A percentile compares a stretch with the other conserved stretches of the same genome.
Evolutionary conservation across 2,329 filamentous ascomycete species (phyloP).

Genomic region (Penicillium brevicompactum): DNA sequence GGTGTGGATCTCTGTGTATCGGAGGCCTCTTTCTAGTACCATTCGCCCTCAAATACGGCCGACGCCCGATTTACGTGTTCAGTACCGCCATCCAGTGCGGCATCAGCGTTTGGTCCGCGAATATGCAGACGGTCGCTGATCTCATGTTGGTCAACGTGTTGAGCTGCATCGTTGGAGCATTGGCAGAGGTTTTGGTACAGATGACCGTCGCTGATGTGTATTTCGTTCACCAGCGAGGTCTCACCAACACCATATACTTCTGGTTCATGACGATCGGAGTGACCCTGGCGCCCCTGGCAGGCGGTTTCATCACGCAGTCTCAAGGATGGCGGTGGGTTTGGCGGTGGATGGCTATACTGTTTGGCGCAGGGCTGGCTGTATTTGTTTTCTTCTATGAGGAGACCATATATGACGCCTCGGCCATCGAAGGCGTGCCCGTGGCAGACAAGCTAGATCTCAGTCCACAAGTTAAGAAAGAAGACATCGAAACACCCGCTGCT

Average conservation of each 20-base stretch:
- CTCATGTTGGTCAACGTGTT: constrained; percentile 49
- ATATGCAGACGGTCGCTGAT: constrained; percentile 45
- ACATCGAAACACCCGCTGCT: background rate
- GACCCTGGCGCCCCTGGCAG: constrained; percentile 39
- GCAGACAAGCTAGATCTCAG: background rate
- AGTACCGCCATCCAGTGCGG: constrained; percentile 44
- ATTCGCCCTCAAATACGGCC: constrained; percentile 50
- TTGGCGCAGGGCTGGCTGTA: constrained; percentile 40
- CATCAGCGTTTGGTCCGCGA: constrained; percentile 48
- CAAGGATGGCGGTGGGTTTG: constrained; percentile 56
- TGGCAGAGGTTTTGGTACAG: constrained; percentile 49
- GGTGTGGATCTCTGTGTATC: constrained; percentile 45
- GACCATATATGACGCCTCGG: constrained; percentile 26
- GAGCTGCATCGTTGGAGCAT: constrained; percentile 47
- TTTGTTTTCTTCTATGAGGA: constrained; percentile 52
- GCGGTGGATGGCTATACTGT: constrained; percentile 50
- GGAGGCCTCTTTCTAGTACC: constrained; percentile 49
- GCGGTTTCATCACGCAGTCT: constrained; percentile 36
- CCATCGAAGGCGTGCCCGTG: constrained; percentile 5
- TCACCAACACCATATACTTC: constrained; percentile 52
- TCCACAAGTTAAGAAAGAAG: background rate
- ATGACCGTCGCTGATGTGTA: constrained; percentile 53
- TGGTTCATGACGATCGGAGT: constrained; percentile 34
- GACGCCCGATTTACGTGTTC: constrained; percentile 50
- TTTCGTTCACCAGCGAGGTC: constrained; percentile 52